Percentiles rank a stretch among this genome's conserved stretches.
Conservation (phyloP, 495 filamentous ascomycete genomes). For the Viridothelium virens region DNA sequence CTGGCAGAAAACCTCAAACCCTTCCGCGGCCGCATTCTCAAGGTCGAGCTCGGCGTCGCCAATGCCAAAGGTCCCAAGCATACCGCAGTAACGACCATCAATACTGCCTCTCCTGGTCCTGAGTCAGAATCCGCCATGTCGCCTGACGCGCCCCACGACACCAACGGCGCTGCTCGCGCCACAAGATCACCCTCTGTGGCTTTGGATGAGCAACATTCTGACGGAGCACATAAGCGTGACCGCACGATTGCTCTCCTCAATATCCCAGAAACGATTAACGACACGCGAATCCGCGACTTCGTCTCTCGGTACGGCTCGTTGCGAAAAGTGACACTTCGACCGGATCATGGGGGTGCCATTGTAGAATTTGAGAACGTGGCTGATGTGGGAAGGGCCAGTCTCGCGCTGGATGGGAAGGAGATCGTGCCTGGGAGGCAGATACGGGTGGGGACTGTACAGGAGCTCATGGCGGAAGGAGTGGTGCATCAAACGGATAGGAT, state of each 20-base stretch:
- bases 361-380: slow-evolving; percentile 68
- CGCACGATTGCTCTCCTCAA: slow-evolving; percentile 49
- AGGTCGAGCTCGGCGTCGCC: slow-evolving; percentile 45
- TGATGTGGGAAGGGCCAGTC: slow-evolving; percentile 63
- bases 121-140: slow-evolving; percentile 25
- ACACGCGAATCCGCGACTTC: slow-evolving; percentile 51
- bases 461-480: slow-evolving; percentile 48
- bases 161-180: slow-evolving; percentile 4
- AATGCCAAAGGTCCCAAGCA: slow-evolving; percentile 43
- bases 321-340: slow-evolving; percentile 51
- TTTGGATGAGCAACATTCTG: slow-evolving; percentile 28
- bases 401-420: slow-evolving; percentile 66
- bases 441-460: slow-evolving; percentile 57
- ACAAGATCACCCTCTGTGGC: slow-evolving; percentile 56
- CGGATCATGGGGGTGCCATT: slow-evolving; percentile 77
- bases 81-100: slow-evolving; percentile 38
- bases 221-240: slow-evolving; percentile 12
- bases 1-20: slow-evolving; percentile 62
- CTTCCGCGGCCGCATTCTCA: slow-evolving; percentile 59
- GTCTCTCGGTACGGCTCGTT: slow-evolving; percentile 54
- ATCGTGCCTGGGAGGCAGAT: slow-evolving; percentile 58
- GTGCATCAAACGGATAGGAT: slow-evolving; percentile 24
- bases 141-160: slow-evolving; percentile 18
- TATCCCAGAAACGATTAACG: slow-evolving; percentile 59
- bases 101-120: slow-evolving; percentile 35